Evolutionary conservation across 805 yeast genomes (phyloP).

Genomic region (Yarrowia sp.): DNA sequence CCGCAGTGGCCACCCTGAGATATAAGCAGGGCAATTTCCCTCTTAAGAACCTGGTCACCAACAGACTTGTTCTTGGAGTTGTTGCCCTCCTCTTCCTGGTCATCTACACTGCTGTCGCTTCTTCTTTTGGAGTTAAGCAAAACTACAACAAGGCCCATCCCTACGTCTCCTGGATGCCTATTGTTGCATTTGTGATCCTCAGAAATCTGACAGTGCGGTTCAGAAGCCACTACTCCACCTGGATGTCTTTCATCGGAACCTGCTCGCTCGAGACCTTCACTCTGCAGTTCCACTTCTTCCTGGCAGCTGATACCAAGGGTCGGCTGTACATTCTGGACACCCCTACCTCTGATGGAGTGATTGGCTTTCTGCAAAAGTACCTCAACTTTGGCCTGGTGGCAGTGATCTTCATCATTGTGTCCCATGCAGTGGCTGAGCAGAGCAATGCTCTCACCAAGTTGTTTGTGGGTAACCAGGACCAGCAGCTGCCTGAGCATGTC

Average conservation of each 20-base stretch:
- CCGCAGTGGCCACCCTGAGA: conserved; percentile 40
- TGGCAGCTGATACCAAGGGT: conserved; percentile 46
- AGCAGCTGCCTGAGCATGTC: conserved; percentile 22
- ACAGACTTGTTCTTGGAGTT: conserved; percentile 6
- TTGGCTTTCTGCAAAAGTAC: conserved; percentile 6
- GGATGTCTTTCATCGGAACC: conserved; percentile 44
- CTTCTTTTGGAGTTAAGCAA: conserved; percentile 1
- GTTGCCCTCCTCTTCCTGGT: conserved; percentile 3
- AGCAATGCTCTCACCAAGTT: conserved; percentile 4
- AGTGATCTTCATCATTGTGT: conserved; percentile 15
- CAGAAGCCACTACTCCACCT: conserved; percentile 43
- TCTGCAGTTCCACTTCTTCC: conserved; percentile 45
- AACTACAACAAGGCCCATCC: conserved; percentile 25
- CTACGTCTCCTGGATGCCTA: conserved; percentile 18
- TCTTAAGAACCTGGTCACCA: conserved; percentile 22
- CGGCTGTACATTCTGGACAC: conserved; percentile 37
- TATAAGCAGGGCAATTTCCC: conserved; percentile 30
- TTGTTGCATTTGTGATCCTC: conserved; percentile 16
- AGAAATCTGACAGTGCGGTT: conserved; percentile 29
- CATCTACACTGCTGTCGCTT: conserved; percentile 5
- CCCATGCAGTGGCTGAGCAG: conserved; percentile 26
- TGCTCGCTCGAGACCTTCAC: conserved; percentile 46
- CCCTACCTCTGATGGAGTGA: conserved; percentile 5
- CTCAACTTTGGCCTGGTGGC: conserved; percentile 13
- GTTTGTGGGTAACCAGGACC: conserved; percentile 26